These are phyloP conservation scores for Omphalotus olearius DNA, from an alignment of 1,284 basidiomycete species.

Conservation along the genomic window DNA sequence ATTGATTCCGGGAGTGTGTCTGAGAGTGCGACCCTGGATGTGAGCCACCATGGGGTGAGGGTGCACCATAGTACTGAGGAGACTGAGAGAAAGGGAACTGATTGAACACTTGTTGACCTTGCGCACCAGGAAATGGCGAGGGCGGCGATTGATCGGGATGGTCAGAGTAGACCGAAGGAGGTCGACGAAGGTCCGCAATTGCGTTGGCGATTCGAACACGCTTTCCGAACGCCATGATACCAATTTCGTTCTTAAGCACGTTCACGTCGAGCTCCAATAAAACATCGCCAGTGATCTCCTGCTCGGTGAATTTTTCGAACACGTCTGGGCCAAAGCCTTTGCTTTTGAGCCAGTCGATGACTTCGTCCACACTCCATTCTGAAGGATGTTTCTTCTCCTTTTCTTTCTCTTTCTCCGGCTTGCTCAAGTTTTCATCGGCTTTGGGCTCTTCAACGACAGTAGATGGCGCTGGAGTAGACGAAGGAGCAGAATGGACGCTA, in stretches of 20 bases:
- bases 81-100: neutral
- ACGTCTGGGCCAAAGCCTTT: constrained; percentile 86
- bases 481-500: constrained; percentile 14
- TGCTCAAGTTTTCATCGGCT: neutral
- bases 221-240: constrained; percentile 92
- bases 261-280: constrained; percentile 91
- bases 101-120: constrained; percentile 16
- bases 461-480: constrained; percentile 4
- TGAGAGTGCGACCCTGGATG: constrained; percentile 27
- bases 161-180: constrained; percentile 52
- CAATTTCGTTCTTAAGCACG: constrained; percentile 93
- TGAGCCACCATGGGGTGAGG: constrained; percentile 30
- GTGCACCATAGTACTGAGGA: constrained; percentile 20
- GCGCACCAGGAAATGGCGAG: constrained; percentile 21
- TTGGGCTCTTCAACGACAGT: neutral
- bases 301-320: constrained; percentile 86
- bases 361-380: constrained; percentile 88
- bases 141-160: constrained; percentile 21
- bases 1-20: constrained; percentile 29
- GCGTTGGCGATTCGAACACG: constrained; percentile 91
- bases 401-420: neutral
- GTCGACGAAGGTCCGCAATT: constrained; percentile 84
- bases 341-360: constrained; percentile 82
- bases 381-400: constrained; percentile 40
- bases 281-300: constrained; percentile 98